Evolutionary conservation across 768 basidiomycete genomes (phyloP).

Genomic region (Clavaria fumosa): DNA sequence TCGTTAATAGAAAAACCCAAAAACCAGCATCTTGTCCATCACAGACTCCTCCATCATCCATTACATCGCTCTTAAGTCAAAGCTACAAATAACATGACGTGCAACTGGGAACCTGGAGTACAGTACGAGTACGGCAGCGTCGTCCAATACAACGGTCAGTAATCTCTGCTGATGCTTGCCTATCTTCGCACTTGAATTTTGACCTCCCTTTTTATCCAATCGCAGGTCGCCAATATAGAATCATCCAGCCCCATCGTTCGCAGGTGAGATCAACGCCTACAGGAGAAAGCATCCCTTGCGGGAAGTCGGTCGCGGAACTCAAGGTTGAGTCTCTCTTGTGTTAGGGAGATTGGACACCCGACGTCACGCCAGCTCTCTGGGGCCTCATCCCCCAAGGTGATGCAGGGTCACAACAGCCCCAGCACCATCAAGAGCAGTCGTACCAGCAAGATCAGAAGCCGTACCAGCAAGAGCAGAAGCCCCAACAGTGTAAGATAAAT

Average conservation of each 20-base stretch:
- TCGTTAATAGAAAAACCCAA: too few species aligned
- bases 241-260: slow-evolving; percentile 56
- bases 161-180: slow-evolving; percentile 2
- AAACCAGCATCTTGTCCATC: too few species aligned
- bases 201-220: too few species aligned
- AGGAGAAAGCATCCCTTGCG: background rate
- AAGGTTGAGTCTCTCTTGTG: slow-evolving; percentile 20
- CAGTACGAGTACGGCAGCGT: slow-evolving; percentile 38
- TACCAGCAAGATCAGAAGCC: too few species aligned
- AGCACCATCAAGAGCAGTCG: too few species aligned
- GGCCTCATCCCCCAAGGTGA: slow-evolving; percentile 27
- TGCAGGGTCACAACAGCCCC: too few species aligned
- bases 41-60: background rate
- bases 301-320: too few species aligned
- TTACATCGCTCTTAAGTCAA: background rate
- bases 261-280: slow-evolving; percentile 27
- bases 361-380: slow-evolving; percentile 51
- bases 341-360: slow-evolving; percentile 46
- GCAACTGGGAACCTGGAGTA: slow-evolving; percentile 47
- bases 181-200: background rate
- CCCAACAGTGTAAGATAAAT: too few species aligned
- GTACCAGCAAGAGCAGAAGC: too few species aligned
- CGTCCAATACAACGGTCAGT: slow-evolving; percentile 39
- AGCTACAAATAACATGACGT: background rate
- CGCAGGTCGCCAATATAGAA: slow-evolving; percentile 44